Evolutionary conservation across 2,329 filamentous ascomycete genomes (phyloP), one percentile per base, ranked within the genome.

Genomic region (Cryphonectria carpinicola): DNA sequence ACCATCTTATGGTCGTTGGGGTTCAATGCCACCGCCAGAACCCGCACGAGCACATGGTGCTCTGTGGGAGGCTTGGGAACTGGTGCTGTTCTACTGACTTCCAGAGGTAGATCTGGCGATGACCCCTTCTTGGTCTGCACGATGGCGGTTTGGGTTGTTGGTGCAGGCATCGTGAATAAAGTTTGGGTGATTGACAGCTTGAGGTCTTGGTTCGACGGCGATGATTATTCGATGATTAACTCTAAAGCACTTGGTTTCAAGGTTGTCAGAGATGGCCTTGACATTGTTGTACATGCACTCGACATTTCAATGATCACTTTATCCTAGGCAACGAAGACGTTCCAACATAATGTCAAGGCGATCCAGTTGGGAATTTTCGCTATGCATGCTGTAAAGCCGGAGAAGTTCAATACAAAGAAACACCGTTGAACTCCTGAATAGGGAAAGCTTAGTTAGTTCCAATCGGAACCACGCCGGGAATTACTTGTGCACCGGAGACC

Each of bases 1-100:
- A 75, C 28, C 73, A 78, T 77, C 65, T 80, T 80, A 41, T 71
- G 71, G 70, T 81, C 79, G 43, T 66, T 73, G 2, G 78, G 78
- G 69, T 80, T 81, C 35, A 81, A 66, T 13, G 76, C 78, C 1
- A 80, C 76, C 1, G 77, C 74, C 4, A 46, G 25, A 32, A 64
- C 71, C 37, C 46, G 28, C 41, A 68, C 39, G 22, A 70, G 46
- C 41, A 54, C 62, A 10, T 64, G 37, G 25, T 72, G 22, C 22
- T 17, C 7, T 3, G 66, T 63, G 10, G 66, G 22, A n/a, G 25
- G 35, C 35, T 37, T 28, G n/a, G 61, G 61, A 22, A 64, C 61
- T 10, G 37, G 37, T 10, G 25, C 61, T n/a, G 61, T n/a, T n/a
- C 46, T 49, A n/a, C 46, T 49, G 8, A 49, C 8, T 49, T 49